Conservation (phyloP, 2,329 filamentous ascomycete species). For the Exserohilum rostratum region DNA sequence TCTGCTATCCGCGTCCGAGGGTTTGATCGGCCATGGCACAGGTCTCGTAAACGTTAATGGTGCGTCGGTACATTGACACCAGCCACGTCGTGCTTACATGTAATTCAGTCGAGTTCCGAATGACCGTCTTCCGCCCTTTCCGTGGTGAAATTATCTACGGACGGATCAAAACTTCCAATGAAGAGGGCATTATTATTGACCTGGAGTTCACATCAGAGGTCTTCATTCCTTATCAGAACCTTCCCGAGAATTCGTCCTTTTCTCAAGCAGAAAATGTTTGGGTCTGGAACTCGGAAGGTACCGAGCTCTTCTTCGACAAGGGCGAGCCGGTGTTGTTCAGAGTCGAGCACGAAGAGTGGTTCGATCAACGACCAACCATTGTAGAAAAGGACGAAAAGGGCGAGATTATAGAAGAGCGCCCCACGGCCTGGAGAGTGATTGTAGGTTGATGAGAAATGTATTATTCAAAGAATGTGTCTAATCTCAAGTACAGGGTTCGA, state of each 20-base stretch:
- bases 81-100: neutral
- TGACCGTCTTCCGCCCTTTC: slow-evolving; percentile 94
- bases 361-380: slow-evolving; percentile 86
- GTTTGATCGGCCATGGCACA: slow-evolving; percentile 88
- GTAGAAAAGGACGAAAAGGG: slow-evolving; percentile 67
- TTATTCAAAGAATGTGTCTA: slow-evolving; percentile 11
- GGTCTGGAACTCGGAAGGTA: slow-evolving; percentile 78
- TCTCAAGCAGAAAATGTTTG: slow-evolving; percentile 78
- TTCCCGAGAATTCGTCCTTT: slow-evolving; percentile 62
- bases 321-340: slow-evolving; percentile 88
- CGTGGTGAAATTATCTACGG: slow-evolving; percentile 91
- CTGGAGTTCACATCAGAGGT: slow-evolving; percentile 96
- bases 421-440: slow-evolving; percentile 72
- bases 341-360: slow-evolving; percentile 87
- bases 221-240: slow-evolving; percentile 64
- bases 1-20: slow-evolving; percentile 85
- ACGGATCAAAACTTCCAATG: slow-evolving; percentile 76
- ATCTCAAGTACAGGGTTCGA: slow-evolving; percentile 47
- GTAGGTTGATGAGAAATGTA: slow-evolving; percentile 30
- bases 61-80: slow-evolving; percentile 45
- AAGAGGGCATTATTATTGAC: slow-evolving; percentile 76
- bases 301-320: slow-evolving; percentile 83
- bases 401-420: slow-evolving; percentile 67
- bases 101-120: slow-evolving; percentile 79
- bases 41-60: slow-evolving; percentile 94